Base-by-base conservation (phyloP, 2,329 filamentous ascomycete genomes). In the Apiospora rasikravindrae region DNA sequence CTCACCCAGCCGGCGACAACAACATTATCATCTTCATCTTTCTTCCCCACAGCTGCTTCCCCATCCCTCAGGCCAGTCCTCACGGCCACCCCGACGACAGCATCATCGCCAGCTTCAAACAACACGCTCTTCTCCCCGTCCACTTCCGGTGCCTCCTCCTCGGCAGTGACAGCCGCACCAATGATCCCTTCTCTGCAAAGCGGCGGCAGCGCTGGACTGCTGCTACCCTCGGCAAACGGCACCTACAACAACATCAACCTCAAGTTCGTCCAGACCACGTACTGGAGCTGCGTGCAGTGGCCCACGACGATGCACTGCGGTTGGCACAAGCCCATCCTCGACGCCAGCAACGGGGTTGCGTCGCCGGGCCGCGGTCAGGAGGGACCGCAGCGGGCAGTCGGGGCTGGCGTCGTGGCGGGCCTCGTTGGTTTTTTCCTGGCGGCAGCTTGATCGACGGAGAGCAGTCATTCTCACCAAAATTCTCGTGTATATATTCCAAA, bases 271-370 rank as follows among this genome's bases (percentile, higher is more conserved):
- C 80, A 83, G 76, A 81, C 81, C n/a, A 84, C 82, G 7, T 84
- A 83, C 73, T 83, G 79, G 73, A 80, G 80, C 37, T 84, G 83
- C 73, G 79, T 80, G 8, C 79, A 80, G 19, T 76, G 75, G 64
- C 81, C 71, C 13, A 75, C 75, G 1, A 75, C 79, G 44, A 78
- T 80, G 57, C 82, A 83, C 66, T 84, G 83, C 73, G 82, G 82
- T 13, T 82, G 80, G 81, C 82, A 83, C 70, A 77, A 80, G 74
- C 82, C 82, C 0, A 80, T 84, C 14, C 70, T 84, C 5, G 76
- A 77, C 67, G 77, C 75, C 1, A 73, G 73, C 29, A 76, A 74
- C 33, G 73, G 75, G 4, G 72, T 70, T 1, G 75, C 67, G n/a
- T 69, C 37, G 16, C 69, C 69, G 70, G 37, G 71, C 29, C 42